These are phyloP conservation scores for Yarrowia deformans DNA, from an alignment of 805 yeast species.

Conservation along the genomic window DNA sequence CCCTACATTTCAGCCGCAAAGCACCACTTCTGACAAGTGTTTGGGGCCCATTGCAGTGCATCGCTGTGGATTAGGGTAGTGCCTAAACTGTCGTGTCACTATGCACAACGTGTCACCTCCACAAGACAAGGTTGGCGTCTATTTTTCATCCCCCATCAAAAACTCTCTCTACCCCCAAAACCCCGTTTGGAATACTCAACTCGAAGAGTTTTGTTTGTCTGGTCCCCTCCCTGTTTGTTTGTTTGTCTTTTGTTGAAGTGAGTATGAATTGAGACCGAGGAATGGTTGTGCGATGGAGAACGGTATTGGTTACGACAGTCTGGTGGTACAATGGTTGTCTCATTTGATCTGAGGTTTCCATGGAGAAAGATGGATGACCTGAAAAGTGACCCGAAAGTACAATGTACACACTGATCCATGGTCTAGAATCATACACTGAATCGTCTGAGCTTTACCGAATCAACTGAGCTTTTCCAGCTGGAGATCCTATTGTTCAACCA, in stretches of 20 bases:
- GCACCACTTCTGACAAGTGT: neutral
- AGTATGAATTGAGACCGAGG: conserved; percentile 12
- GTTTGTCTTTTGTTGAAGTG: conserved; percentile 35
- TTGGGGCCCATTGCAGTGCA: neutral
- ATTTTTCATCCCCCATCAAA: conserved; percentile 25
- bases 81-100: neutral
- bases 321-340: neutral
- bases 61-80: conserved; percentile 5
- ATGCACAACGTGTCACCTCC: conserved; percentile 39
- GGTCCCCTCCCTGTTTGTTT: conserved; percentile 37
- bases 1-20: neutral
- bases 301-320: neutral
- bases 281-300: neutral
- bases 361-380: no score
- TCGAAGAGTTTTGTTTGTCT: conserved; percentile 35
- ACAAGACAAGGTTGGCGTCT: conserved; percentile 25
- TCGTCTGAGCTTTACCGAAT: no score
- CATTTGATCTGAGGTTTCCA: neutral
- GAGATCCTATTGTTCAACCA: no score
- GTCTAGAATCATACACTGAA: no score
- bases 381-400: no score
- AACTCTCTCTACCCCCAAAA: conserved; percentile 35
- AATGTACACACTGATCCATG: no score
- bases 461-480: no score
- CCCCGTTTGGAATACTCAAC: conserved; percentile 38